Percentiles rank a stretch among this genome's conserved stretches.
Evolutionary conservation across 2,329 filamentous ascomycete species (phyloP).

Genomic region (Calonectria ilicicola): DNA sequence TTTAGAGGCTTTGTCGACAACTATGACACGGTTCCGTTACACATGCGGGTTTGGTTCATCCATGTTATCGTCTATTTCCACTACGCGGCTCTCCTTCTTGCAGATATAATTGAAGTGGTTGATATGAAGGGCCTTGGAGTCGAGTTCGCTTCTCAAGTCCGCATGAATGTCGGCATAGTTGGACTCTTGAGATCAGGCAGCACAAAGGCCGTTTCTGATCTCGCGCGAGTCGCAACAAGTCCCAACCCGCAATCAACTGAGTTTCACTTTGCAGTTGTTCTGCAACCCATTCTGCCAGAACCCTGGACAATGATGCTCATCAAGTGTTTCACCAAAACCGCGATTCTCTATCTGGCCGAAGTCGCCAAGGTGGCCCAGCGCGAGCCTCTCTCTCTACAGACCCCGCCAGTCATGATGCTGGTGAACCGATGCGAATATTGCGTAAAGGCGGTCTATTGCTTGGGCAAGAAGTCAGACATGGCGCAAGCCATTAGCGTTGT

Average conservation of each 20-base stretch:
- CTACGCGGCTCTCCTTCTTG: constrained; percentile 65
- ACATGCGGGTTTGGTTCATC: constrained; percentile 70
- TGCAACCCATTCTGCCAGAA: constrained; percentile 68
- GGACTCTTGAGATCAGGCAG: constrained; percentile 56
- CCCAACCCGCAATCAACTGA: constrained; percentile 35
- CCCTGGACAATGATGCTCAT: constrained; percentile 70
- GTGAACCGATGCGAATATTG: constrained; percentile 58
- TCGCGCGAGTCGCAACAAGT: constrained; percentile 59
- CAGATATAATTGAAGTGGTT: constrained; percentile 64
- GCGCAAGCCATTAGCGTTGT: constrained; percentile 41
- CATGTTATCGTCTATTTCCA: constrained; percentile 69
- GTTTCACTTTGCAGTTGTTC: constrained; percentile 60
- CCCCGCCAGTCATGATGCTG: constrained; percentile 38
- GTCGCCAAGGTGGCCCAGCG: constrained; percentile 40
- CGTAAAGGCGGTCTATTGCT: constrained; percentile 63
- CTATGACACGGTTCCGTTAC: constrained; percentile 61
- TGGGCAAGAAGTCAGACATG: constrained; percentile 68
- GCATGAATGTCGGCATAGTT: constrained; percentile 48
- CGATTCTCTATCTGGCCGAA: constrained; percentile 50
- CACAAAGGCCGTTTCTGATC: constrained; percentile 58
- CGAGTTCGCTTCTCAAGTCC: constrained; percentile 38
- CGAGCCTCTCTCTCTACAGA: constrained; percentile 37
- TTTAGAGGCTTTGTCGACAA: constrained; percentile 62
- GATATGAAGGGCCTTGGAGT: constrained; percentile 53
- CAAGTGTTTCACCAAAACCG: constrained; percentile 63